Base-by-base conservation (phyloP, 1,139 yeast species). In the Hanseniaspora sp. region DNA sequence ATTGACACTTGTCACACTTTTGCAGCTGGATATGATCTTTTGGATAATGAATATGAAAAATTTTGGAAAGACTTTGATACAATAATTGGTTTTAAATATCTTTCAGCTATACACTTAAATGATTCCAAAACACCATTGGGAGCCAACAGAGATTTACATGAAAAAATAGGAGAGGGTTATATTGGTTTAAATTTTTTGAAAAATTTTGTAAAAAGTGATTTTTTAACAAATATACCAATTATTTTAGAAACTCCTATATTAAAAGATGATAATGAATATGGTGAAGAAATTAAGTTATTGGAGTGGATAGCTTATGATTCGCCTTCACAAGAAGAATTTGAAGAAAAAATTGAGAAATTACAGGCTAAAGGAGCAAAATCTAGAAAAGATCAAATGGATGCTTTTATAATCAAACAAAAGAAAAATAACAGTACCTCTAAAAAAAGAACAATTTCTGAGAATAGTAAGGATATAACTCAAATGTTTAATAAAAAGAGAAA, bases 101-200 rank as follows among this genome's bases (percentile, higher is more conserved):
- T 92, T 48, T 71, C 81, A 39, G 92, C 95, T 0, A 76, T 92
- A 55, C 98, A 92, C 68, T 69, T 92, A 56, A 92, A 92, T 64
- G 98, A 92, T 65, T 90, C 97, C 11, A 90, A 92, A 69, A 95
- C 95, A 3, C 97, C 97, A 0, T 67, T 86, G 52, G 94, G 84
- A 5, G 92, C 95, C 38, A 87, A 86, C 62, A 75, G 95, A 59
- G 99, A 92, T 67, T 75, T 92, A 56, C 99, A 92, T 66, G 95
- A 92, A 64, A 80, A 82, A 59, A 70, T 92, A 52, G 98, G 99
- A 0, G 73, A 78, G 58, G 99, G 99, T 0, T 94, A 86, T 63
- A 67, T 92, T 52, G 96, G 96, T 0, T 73, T 92, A 48, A 96
- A 90, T 60, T 78, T 82, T 11, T 92, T 92, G 66, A 72, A 96